Evolutionary conservation across 441 rosid genomes (phyloP).

Genomic region (Omphalea diandra): DNA sequence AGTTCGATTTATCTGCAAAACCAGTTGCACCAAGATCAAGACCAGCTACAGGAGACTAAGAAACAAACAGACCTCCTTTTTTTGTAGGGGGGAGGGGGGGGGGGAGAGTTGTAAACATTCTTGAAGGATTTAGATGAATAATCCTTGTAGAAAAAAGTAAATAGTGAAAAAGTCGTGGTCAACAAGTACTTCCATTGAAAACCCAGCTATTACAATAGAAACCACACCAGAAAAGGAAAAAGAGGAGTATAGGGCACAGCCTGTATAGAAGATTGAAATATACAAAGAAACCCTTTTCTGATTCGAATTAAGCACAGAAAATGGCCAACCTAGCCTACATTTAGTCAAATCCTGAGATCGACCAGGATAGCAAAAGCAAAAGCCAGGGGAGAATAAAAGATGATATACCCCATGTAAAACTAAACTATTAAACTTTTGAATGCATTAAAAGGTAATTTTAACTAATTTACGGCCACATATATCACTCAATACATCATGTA

Average conservation of each 20-base stretch:
- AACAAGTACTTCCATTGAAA: not conserved
- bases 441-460: not conserved
- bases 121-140: too few species aligned
- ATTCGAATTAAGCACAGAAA: not conserved
- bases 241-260: not conserved
- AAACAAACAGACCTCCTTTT: not conserved
- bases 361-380: not conserved
- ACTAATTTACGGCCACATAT: not conserved
- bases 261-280: not conserved
- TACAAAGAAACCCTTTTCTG: not conserved
- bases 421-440: not conserved
- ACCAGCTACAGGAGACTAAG: not conserved
- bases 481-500: not conserved
- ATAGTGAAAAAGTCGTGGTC: not conserved
- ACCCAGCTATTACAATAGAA: not conserved
- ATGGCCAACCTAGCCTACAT: not conserved
- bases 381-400: not conserved
- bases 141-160: too few species aligned
- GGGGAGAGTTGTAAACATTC: not conserved
- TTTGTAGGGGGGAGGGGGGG: not conserved
- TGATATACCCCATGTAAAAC: not conserved
- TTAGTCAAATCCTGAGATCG: not conserved
- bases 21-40: conserved; percentile 21
- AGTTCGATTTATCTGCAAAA: conserved; percentile 91
- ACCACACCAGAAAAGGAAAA: not conserved